Base-by-base conservation (phyloP, 805 yeast species). In the Sungouiozyma ichnusensis region DNA sequence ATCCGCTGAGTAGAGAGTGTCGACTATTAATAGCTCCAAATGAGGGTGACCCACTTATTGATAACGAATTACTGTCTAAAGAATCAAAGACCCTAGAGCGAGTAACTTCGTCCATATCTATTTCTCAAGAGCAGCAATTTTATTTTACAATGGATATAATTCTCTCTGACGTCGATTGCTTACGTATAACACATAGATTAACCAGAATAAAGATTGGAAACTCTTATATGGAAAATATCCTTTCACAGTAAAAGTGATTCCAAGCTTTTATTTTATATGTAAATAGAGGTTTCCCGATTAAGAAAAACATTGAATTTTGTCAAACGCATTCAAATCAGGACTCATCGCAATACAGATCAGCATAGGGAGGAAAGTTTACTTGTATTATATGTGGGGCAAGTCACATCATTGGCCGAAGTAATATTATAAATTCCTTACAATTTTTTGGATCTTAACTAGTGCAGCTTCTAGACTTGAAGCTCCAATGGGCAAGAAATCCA, bases 11-110 rank as follows among this genome's bases (percentile, higher is more conserved):
- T 17, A 41, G 27, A 31, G 35, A 33, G 40, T 38, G 38, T 18
- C 36, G 5, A 20, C 16, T 29, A 19, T 16, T n/a, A 7, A n/a
- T 14, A 41, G 38, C 43, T 11, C 44, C 42, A 14, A 52, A 48
- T 13, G 58, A 51, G 20, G 54, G 44, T 0, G 54, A 44, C 11
- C 55, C 53, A 13, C 51, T 44, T 17, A 56, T 32, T 3, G 58
- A 56, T 13, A 54, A 33, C 3, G 60, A 53, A 34, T 56, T 56
- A 3, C 58, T 47, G 43, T 56, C 60, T 33, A 56, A 36, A 6
- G 54, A 53, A 33, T 54, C 59, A 17, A 56, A 50, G 13, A 53
- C 52, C 40, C 54, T 46, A 3, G 43, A 36, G 13, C 40, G 37
- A 3, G 48, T 43, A 7, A 29, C 7, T 20, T 48, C 51, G 20